These are phyloP conservation scores for Phytophthora idaei DNA, from an alignment of 352 stramenopile genomes.

Conservation along the genomic window DNA sequence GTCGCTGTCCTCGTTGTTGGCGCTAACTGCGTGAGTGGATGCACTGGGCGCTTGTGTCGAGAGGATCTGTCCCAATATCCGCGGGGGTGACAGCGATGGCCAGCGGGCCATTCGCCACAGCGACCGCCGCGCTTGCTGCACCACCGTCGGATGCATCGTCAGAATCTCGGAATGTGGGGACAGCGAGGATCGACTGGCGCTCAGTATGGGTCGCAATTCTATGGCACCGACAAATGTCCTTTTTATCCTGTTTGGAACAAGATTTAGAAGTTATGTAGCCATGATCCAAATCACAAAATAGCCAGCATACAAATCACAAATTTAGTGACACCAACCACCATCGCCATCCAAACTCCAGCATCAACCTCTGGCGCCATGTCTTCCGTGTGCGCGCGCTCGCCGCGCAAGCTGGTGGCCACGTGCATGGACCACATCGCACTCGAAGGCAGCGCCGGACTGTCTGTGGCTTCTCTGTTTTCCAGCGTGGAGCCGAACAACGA, in stretches of 20 bases:
- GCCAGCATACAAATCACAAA: constrained; percentile 1
- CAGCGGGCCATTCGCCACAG: constrained; percentile 21
- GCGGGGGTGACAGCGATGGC: constrained; percentile 3
- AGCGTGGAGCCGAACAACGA: constrained; percentile 51
- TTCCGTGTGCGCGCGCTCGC: constrained; percentile 16
- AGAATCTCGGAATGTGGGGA: constrained; percentile 22
- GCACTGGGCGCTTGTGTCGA: constrained; percentile 8
- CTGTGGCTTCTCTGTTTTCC: constrained; percentile 46
- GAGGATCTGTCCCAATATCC: constrained; percentile 7
- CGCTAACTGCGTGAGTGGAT: constrained; percentile 4
- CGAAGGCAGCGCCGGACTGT: constrained; percentile 53
- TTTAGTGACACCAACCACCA: neutral
- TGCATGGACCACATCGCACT: constrained; percentile 73
- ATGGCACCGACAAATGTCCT: neutral
- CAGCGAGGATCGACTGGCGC: constrained; percentile 8
- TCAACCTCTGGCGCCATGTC: constrained; percentile 13
- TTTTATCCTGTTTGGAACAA: neutral
- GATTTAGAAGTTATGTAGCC: constrained; percentile 1
- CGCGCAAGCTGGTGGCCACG: constrained; percentile 55
- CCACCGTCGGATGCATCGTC: constrained; percentile 25
- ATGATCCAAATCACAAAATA: constrained; percentile 1
- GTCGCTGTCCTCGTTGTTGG: constrained; percentile 2
- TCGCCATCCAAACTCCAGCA: constrained; percentile 26
- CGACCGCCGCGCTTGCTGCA: constrained; percentile 25
- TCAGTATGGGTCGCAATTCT: neutral